phyloP scores from a whole-genome alignment of 441 rosid species.

The Populus hybrid region DNA sequence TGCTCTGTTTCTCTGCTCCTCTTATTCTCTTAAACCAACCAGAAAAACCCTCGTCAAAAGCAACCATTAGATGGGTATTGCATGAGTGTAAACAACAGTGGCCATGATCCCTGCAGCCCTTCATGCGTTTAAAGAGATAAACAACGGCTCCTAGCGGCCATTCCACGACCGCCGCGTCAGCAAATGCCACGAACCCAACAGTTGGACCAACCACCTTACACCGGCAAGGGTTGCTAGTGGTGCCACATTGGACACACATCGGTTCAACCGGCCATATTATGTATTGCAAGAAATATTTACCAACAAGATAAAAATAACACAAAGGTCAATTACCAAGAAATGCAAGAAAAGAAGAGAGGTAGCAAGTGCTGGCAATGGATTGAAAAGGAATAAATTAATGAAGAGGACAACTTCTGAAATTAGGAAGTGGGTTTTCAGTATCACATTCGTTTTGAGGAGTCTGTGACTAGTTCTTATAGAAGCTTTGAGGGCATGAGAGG shows the following conservation, averaged over 20 bases:
- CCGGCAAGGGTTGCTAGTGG: constrained; percentile 58
- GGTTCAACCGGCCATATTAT: constrained; percentile 19
- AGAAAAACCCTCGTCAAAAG: background rate
- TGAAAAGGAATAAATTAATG: background rate
- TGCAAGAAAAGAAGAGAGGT: no score
- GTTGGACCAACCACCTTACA: constrained; percentile 82
- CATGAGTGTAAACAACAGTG: constrained; percentile 51
- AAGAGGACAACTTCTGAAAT: background rate
- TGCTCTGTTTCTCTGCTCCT: no score
- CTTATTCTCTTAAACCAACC: no score
- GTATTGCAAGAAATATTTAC: background rate
- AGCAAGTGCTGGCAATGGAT: background rate
- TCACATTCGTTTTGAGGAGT: background rate
- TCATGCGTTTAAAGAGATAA: constrained; percentile 54
- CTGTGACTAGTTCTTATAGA: background rate
- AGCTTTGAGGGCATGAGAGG: background rate
- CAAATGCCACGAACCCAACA: constrained; percentile 69
- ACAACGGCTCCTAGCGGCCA: constrained; percentile 81
- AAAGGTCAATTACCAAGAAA: background rate
- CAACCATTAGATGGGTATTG: constrained; percentile 49
- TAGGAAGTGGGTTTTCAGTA: background rate
- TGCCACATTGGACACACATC: constrained; percentile 63
- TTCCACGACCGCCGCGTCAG: constrained; percentile 54
- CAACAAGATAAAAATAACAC: constrained; percentile 13
- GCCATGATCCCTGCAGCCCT: constrained; percentile 70